Evolutionary conservation across 805 yeast species (phyloP).

Genomic region (Pichia ethanolica): DNA sequence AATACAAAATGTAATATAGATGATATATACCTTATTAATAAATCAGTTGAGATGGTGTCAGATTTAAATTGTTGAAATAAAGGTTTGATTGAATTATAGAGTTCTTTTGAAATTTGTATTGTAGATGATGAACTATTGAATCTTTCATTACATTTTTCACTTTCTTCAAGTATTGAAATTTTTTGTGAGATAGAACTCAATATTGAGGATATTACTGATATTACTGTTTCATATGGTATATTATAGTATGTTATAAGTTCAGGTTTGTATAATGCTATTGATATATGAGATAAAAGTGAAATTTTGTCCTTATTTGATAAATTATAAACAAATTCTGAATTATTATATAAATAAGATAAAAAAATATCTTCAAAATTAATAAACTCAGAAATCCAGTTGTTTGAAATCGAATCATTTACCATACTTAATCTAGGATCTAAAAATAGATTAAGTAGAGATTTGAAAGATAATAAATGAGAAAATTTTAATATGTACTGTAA

Average conservation of each 20-base stretch:
- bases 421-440: not conserved
- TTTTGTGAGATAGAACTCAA: not conserved
- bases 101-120: not conserved
- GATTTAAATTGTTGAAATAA: not conserved
- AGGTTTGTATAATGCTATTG: not conserved
- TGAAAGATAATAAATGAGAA: too few species aligned
- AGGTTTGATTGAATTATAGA: not conserved
- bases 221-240: not conserved
- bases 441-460: too few species aligned
- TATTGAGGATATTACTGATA: not conserved
- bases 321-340: not conserved
- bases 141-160: not conserved
- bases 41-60: not conserved
- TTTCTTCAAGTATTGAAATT: not conserved
- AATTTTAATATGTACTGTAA: too few species aligned
- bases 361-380: not conserved
- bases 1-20: slow-evolving; percentile 1
- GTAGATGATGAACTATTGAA: not conserved
- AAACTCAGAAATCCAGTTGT: not conserved
- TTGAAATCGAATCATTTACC: not conserved
- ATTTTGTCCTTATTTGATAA: not conserved
- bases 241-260: not conserved
- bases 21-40: not conserved
- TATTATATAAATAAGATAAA: not conserved
- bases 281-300: not conserved